These are phyloP conservation scores for Boechera stricta DNA, from an alignment of 345 rosid species.

Conservation along the genomic window DNA sequence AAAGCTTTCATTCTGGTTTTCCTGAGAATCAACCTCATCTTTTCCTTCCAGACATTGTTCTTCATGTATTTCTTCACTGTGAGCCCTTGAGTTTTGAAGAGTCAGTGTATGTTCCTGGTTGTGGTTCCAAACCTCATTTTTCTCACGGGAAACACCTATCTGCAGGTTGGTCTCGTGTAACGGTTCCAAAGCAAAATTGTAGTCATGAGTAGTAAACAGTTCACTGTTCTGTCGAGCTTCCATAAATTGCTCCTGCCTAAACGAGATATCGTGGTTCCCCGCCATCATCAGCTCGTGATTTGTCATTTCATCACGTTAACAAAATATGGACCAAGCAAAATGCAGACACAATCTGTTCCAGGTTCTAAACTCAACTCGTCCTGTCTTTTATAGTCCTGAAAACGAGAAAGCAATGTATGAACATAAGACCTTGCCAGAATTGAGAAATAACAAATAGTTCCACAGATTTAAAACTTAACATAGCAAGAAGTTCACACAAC, in stretches of 20 bases:
- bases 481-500: conserved; percentile 12
- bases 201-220: conserved; percentile 40
- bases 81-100: conserved; percentile 32
- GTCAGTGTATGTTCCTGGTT: conserved; percentile 28
- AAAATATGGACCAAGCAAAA: conserved; percentile 18
- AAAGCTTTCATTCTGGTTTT: conserved; percentile 38
- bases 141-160: conserved; percentile 42
- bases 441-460: conserved; percentile 19
- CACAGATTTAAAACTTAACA: background rate
- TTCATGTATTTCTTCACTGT: conserved; percentile 37
- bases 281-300: conserved; percentile 45
- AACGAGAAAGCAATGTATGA: conserved; percentile 10
- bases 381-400: conserved; percentile 6
- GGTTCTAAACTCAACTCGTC: background rate
- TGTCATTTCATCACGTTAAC: conserved; percentile 43
- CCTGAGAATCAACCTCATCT: conserved; percentile 50
- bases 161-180: conserved; percentile 39
- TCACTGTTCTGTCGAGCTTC: conserved; percentile 38
- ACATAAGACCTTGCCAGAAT: background rate
- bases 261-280: conserved; percentile 36
- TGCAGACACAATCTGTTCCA: conserved; percentile 11
- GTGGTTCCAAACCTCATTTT: conserved; percentile 37
- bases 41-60: conserved; percentile 45
- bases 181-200: conserved; percentile 39
- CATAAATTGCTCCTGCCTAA: conserved; percentile 37